Evolutionary conservation across 2,329 filamentous ascomycete species (phyloP), one percentile per base, ranked within the genome.

Genomic region (Neocatenulostroma microsporum): DNA sequence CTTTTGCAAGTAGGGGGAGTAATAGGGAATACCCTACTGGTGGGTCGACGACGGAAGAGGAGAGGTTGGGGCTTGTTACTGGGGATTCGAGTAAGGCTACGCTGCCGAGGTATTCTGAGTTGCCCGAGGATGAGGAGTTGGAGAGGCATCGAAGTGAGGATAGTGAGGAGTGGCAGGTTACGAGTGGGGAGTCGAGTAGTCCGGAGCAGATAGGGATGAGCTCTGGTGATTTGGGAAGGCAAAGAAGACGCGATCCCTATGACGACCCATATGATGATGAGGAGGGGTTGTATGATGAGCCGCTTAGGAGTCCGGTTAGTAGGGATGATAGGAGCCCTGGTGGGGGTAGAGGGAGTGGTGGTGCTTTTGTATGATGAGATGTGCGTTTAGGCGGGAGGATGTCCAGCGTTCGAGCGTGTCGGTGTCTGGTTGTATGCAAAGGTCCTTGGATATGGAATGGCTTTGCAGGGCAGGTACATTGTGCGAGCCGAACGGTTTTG

Each of bases 1-100:
- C 51, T 24, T 59, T 60, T 28, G 51, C 57, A n/a, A 48, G 46
- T 35, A 40, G 51, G 6, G 30, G 30, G 20, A 49, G 41, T 32
- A 28, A 40, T 20, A 28, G 41, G 20, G 44, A 50, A 18, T 47
- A 50, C 34, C 47, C 50, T 1, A 38, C 36, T n/a, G 46, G 42
- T 23, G 23, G 35, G 17, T 34, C 37, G 8, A 54, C 50, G 4
- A 61, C 58, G 4, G 60, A 62, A 42, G 60, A 62, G 43, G 60
- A 62, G 34, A 41, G 60, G 2, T 38, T 60, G 1, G 60, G 60
- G 5, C 49, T 62, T 2, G 60, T 62, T 12, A 51, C 56, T 23
- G 56, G 58, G 10, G 60, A 62, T 29, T 44, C 41, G 6, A 43
- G 44, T 4, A 36, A 19, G 10, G n/a, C 26, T 9, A 37, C 35